Evolutionary conservation across 176 grass and related monocot genomes (phyloP), one percentile per base, ranked within the genome.

Genomic region (Phoenix dactylifera): DNA sequence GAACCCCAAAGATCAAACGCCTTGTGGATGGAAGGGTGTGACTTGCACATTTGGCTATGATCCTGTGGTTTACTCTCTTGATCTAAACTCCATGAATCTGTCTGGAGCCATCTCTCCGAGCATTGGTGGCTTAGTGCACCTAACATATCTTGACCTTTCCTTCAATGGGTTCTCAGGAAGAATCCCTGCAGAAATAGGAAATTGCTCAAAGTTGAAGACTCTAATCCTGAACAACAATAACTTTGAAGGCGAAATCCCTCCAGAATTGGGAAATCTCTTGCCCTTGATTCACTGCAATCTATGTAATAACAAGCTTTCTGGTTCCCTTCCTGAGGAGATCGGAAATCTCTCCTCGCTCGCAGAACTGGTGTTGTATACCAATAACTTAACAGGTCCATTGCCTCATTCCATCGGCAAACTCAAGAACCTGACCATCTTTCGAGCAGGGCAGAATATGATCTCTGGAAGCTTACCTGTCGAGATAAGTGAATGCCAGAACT

Each of bases 291-390:
- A 59, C 14, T 83, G 72, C 22, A 99, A 99, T 73, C 26, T 99
- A 12, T 99, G 88, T 67, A 99, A 99, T 22, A 99, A 99, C 76
- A 85, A 60, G 80, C 94, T 99, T 7, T 49, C 76, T 23, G 84
- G 94, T 2, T 6, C 51, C 4, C 71, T 99, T 69, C 94, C 94
- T 49, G 79, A 86, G 54, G 79, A 92, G 66, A 79, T 99, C 29
- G 94, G 88, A 20, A 75, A 89, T 30, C 81, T 99, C 79, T 18
- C 66, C 51, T 86, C 82, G 3, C 88, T 99, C 23, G 48, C 63
- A 50, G 88, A 99, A 22, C 77, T 99, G 70, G 79, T 99, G 28
- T 88, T 79, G 10, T 99, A 93, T 69, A 86, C 82, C 17, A 99
- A 99, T 29, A 99, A 93, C 64, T 73, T 99, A 44, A 74, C 88